Evolutionary conservation across 257 asterid genomes (phyloP), one percentile per base, ranked within the genome.

Genomic region (Misopates orontium): DNA sequence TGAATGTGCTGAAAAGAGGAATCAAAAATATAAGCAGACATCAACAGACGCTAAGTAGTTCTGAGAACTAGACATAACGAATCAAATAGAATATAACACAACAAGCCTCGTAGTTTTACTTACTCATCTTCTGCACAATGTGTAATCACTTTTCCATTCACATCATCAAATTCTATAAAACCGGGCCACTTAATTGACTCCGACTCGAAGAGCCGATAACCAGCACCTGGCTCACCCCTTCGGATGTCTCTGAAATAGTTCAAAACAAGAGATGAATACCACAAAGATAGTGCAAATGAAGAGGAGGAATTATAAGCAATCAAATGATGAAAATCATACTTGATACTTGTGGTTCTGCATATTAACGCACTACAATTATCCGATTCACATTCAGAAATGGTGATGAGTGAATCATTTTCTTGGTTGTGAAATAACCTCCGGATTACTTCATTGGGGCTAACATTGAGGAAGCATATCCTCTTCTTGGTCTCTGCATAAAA

Each of bases 111-210:
- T 28, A 54, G 50, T 17, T 36, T 40, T 45, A 60, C 53, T 67
- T 76, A 81, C 99, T 95, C 88, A 73, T 94, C 90, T 73, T 94
- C 98, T 18, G 96, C 96, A 32, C 98, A 94, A 81, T 94, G 88
- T 32, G 99, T 94, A 58, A 94, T 96, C 64, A 94, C 98, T 79
- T 94, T 94, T 19, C 98, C 99, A 70, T 94, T 94, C 23, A 94
- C 99, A 55, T 94, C 99, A 75, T 94, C 99, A 69, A 94, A 94
- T 82, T 94, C 99, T 68, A 90, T 98, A 77, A 94, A 94, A 39
- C 99, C 98, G 13, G 99, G 99, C 98, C 98, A 94, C 81, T 90
- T 94, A 83, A 94, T 78, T 24, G 99, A 94, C 77, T 94, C 99
- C 1, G 96, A 83, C 80, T 94, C 99, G 62, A 94, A 94, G 17